Evolutionary conservation across 257 asterid species (phyloP), one percentile per base, ranked within the genome.

Genomic region (Solanum habrochaites): DNA sequence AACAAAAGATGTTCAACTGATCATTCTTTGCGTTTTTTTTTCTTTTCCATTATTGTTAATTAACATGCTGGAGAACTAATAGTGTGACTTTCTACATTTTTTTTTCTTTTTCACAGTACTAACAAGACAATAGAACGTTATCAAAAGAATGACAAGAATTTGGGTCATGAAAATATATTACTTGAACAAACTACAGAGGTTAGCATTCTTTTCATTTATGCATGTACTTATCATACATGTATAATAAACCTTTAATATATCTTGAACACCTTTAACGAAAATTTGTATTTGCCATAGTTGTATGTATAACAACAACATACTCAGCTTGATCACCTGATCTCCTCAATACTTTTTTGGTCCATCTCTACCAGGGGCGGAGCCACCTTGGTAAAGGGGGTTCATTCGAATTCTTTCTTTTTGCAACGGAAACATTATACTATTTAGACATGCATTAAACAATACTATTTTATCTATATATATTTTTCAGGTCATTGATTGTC

Each of bases 51-150:
- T n/a, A 64, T 64, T 64, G 32, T 64, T 2, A 2, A n/a, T 9
- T 81, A 81, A 27, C 27, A 47, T 80, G 43, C 49, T 80, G 18
- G 43, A 49, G 29, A 80, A 80, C 69, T 49, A 47, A 47, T 47
- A 27, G 16, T 45, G 18, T 29, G 29, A 49, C 18, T 81, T 47
- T 47, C 20, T 49, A 31, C 18, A 12, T 2, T 45, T 8, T 78
- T 47, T 62, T 25, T 47, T 2, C 1, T 29, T 49, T 49, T 81
- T 29, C 5, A 49, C 88, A 92, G 95, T 83, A 77, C 74, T 69
- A 47, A n/a, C 37, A 83, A 83, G 58, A 91, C 86, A 85, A 88
- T 90, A 60, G 89, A 91, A 78, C 91, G 92, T 70, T 92, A 92
- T 69, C 86, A 69, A 81, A 89, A 88, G 85, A 89, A 83, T 85